phyloP scores from a whole-genome alignment of 768 basidiomycete species.

The Hypholoma fasciculare region DNA sequence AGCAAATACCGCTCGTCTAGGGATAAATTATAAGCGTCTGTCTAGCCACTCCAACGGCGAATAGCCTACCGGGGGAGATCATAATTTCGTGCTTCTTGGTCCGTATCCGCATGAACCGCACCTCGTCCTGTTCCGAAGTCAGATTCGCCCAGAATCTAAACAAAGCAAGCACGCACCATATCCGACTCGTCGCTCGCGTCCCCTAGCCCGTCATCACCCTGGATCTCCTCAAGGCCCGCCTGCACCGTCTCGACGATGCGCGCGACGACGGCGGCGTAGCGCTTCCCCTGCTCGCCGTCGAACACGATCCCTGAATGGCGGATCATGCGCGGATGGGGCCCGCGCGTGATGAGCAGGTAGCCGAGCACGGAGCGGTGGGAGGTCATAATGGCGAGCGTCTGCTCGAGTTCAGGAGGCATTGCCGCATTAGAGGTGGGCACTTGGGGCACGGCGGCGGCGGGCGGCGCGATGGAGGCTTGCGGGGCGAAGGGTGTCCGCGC shows the following conservation, averaged over 20 bases:
- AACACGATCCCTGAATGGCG: constrained; percentile 84
- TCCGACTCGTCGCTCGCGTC: constrained; percentile 40
- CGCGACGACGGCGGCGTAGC: constrained; percentile 71
- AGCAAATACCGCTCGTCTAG: constrained; percentile 79
- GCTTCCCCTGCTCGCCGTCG: constrained; percentile 79
- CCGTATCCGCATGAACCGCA: constrained; percentile 87
- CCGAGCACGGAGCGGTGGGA: constrained; percentile 85
- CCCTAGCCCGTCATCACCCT: constrained; percentile 45
- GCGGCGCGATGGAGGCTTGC: background rate
- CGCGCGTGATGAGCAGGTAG: constrained; percentile 80
- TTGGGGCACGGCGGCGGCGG: background rate
- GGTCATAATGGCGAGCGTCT: constrained; percentile 72
- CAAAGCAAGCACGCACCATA: constrained; percentile 39
- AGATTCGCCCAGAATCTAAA: background rate
- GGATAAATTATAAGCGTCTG: background rate
- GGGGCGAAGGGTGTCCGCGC: background rate
- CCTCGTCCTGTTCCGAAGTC: constrained; percentile 61
- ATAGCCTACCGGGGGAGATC: constrained; percentile 82
- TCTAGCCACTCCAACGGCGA: background rate
- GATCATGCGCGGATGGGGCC: constrained; percentile 75
- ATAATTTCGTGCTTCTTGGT: constrained; percentile 91
- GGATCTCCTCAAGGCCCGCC: constrained; percentile 75
- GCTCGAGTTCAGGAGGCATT: constrained; percentile 81
- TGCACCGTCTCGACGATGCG: constrained; percentile 80
- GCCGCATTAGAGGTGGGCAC: background rate